Base-by-base conservation (phyloP, 2,329 filamentous ascomycete genomes). In the Fusarium falciforme region DNA sequence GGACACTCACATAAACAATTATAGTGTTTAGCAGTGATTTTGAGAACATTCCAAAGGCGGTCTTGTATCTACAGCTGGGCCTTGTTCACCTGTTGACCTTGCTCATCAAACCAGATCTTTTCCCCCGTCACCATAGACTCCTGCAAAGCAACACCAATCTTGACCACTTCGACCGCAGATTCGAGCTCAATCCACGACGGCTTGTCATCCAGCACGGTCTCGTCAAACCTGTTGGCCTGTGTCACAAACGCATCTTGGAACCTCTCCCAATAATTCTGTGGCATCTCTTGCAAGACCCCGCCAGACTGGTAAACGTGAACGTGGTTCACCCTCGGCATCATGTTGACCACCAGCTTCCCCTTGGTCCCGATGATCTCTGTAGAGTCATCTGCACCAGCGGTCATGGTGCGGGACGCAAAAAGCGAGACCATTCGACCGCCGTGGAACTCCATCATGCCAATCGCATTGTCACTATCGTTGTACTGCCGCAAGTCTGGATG, bases 351-450 rank as follows among this genome's bases (percentile, higher is more conserved):
- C 7, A 93, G 77, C 79, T 92, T 93, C 44, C 91, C 90, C 74
- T 87, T 85, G 1, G 91, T 93, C 14, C 91, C 91, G 64, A 93
- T 90, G 71, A 93, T 88, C 81, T 93, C 90, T 0, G 91, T 92
- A 67, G 86, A 88, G 79, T 93, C 91, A 70, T 92, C 88, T 80
- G 93, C 91, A 0, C 91, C 91, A 0, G 89, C 87, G 0, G 90
- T 89, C 88, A 93, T 93, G 89, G 92, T 93, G 16, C 91, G 85
- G 11, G 85, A 88, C 47, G 85, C 86, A 80, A 91, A 93, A 69
- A 92, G 88, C 78, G 92, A 90, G 2, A 90, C 90, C 54, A 93
- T 89, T 77, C 88, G 88, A 49, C 89, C 90, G 60, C 86, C 87
- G 77, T 87, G 88, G 80, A 93, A 93, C 80, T 93, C 91, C 16